Base-by-base conservation (phyloP, 768 basidiomycete genomes). In the Trametes punicea region DNA sequence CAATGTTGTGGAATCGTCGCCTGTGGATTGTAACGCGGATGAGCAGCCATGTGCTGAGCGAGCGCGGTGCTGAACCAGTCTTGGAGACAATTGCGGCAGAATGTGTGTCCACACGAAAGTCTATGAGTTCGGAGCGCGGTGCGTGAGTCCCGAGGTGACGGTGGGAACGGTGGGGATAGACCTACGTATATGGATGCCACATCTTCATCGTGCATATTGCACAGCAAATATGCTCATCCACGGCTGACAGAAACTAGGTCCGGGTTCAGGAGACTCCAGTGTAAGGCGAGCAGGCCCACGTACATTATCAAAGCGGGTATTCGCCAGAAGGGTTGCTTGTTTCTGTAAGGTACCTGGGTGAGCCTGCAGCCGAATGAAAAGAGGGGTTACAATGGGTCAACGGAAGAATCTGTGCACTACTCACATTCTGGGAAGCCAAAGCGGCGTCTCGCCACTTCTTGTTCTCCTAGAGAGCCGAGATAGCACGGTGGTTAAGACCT, bases 71-170 rank as follows among this genome's bases (percentile, higher is more conserved):
- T 69, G 59, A 81, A 79, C 77, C 77, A 78, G 62, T 83, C 80
- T 42, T 75, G 73, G 7, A 90, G 73, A 61, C 87, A 90, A 5
- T 66, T 66, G 58, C 79, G 71, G 64, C 87, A 90, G 64, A 84
- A 88, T 0, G 81, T 79, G 67, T 90, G 88, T 2, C 88, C 88
- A 51, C 88, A 90, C 6, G 79, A 69, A 20, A 90, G 74, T 5
- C 87, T 89, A 8, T 31, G 52, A 30, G 13, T 8, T 34, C 40
- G 33, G 23, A 15, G n/a, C 11, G n/a, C 16, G 52, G 42, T 44
- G 39, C 20, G 39, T 51, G 48, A 44, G 40, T 51, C 2, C 39
- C 20, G 42, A 31, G 23, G 41, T 23, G 33, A 21, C n/a, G 29
- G 26, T 41, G 21, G 23, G 39, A 50, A 48, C 13, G 16, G 8